A percentile compares a stretch with the other conserved stretches of the same genome.
These are phyloP conservation scores for Leishmania aethiopica DNA, from an alignment of 208 protist species.

Conservation along the genomic window DNA sequence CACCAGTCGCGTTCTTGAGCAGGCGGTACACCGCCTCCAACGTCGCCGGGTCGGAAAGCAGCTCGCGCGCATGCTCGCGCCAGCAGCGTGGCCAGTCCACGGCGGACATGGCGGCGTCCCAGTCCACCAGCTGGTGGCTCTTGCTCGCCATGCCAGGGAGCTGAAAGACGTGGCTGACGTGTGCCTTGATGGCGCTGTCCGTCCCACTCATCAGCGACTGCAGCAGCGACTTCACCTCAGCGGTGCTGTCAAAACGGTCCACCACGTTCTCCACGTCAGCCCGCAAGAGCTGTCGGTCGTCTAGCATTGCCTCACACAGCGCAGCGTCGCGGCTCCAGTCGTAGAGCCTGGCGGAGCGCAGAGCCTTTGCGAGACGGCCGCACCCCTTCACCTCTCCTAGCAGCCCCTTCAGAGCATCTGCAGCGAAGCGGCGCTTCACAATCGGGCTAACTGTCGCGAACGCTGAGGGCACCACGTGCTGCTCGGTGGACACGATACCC, in stretches of 20 bases:
- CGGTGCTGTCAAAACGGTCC: slow-evolving; percentile 58
- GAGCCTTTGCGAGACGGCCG: slow-evolving; percentile 37
- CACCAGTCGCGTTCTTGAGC: slow-evolving; percentile 63
- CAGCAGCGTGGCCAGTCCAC: slow-evolving; percentile 75
- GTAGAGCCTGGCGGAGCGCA: slow-evolving; percentile 38
- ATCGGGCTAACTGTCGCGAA: slow-evolving; percentile 34
- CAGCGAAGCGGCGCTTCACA: slow-evolving; percentile 53
- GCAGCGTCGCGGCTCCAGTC: slow-evolving; percentile 61
- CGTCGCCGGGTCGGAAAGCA: slow-evolving; percentile 53
- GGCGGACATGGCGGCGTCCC: slow-evolving; percentile 57
- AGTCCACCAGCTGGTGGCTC: slow-evolving; percentile 34
- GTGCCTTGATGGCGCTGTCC: slow-evolving; percentile 40
- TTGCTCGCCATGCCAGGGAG: slow-evolving; percentile 7
- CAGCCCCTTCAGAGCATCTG: slow-evolving; percentile 26
- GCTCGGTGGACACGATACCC: slow-evolving; percentile 21
- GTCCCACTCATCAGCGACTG: slow-evolving; percentile 50
- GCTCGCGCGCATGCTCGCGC: slow-evolving; percentile 40
- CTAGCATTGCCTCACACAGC: slow-evolving; percentile 77
- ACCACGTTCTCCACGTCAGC: slow-evolving; percentile 48
- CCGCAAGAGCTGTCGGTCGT: slow-evolving; percentile 42
- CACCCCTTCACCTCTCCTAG: slow-evolving; percentile 28
- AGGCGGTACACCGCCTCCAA: slow-evolving; percentile 44
- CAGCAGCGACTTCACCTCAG: slow-evolving; percentile 78
- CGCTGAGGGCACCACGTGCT: background rate
- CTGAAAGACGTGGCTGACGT: slow-evolving; percentile 53